A percentile compares a stretch with the other conserved stretches of the same genome.
These are phyloP conservation scores for Apophysomyces elegans DNA, from an alignment of 371 early-diverging fungal species.

Conservation along the genomic window DNA sequence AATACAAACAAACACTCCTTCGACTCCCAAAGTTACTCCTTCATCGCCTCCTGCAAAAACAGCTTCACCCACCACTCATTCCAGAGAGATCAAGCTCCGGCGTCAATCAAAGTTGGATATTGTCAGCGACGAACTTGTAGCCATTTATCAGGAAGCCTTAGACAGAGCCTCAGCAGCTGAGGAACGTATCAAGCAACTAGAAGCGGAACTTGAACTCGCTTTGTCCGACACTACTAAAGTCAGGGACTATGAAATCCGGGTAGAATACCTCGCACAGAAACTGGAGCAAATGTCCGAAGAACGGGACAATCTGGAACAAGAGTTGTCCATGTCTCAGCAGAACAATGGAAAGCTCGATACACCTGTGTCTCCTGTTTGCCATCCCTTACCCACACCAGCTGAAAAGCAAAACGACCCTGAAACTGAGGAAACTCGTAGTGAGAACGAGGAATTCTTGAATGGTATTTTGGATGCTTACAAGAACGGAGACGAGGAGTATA, in stretches of 20 bases:
- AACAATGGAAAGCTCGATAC: conserved; percentile 22
- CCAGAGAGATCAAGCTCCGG: not conserved
- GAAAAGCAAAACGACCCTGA: conserved; percentile 23
- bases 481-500: conserved; percentile 22
- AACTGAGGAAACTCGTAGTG: conserved; percentile 16
- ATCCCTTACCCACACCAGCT: conserved; percentile 20
- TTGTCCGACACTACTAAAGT: conserved; percentile 46
- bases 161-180: conserved; percentile 28
- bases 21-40: conserved; percentile 4
- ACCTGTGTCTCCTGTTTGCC: conserved; percentile 27
- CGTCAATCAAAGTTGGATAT: conserved; percentile 12
- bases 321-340: conserved; percentile 25
- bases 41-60: not conserved
- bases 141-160: conserved; percentile 28
- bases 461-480: conserved; percentile 43
- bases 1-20: conserved; percentile 2
- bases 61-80: not conserved
- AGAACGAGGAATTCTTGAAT: conserved; percentile 34
- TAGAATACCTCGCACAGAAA: conserved; percentile 45
- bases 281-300: conserved; percentile 48
- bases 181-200: conserved; percentile 28
- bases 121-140: conserved; percentile 29
- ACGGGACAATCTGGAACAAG: conserved; percentile 39
- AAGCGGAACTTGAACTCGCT: conserved; percentile 34
- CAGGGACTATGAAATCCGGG: conserved; percentile 48